phyloP scores from a whole-genome alignment of 1,139 yeast species.

The Saccharomyces hybrid region DNA sequence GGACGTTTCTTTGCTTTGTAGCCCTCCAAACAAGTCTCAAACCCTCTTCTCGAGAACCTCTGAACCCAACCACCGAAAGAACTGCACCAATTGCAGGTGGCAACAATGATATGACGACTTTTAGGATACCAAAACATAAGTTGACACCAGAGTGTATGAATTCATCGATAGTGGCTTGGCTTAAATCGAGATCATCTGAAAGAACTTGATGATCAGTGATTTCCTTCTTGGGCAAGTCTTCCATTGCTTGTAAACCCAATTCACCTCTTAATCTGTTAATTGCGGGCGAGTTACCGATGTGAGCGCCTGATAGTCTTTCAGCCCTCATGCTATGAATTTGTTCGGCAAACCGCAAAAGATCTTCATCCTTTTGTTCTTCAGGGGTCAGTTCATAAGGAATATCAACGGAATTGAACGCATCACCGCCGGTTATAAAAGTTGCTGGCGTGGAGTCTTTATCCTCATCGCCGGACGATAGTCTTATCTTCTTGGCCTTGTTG shows the following conservation, averaged over 20 bases:
- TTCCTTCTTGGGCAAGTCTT: constrained; percentile 11
- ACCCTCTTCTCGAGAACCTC: constrained; percentile 79
- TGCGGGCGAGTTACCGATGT: constrained; percentile 46
- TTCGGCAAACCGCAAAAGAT: constrained; percentile 49
- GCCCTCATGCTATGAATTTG: constrained; percentile 55
- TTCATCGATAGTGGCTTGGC: constrained; percentile 68
- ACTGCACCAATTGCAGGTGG: constrained; percentile 91
- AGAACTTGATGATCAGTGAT: constrained; percentile 15
- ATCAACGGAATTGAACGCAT: constrained; percentile 34
- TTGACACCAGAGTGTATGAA: constrained; percentile 89
- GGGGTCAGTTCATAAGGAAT: constrained; percentile 37
- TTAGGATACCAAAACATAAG: constrained; percentile 84
- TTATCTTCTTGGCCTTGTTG: constrained; percentile 14
- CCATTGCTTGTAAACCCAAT: constrained; percentile 33
- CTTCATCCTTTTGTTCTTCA: constrained; percentile 42
- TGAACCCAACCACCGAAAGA: constrained; percentile 82
- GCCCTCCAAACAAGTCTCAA: constrained; percentile 84
- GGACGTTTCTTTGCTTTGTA: constrained; percentile 67
- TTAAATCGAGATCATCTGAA: constrained; percentile 22
- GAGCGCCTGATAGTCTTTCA: constrained; percentile 56
- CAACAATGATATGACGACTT: constrained; percentile 79
- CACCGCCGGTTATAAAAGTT: constrained; percentile 21
- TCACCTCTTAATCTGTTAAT: constrained; percentile 36
- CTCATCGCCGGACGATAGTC: not conserved
- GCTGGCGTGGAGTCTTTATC: constrained; percentile 18